Evolutionary conservation across 306 rosid genomes (phyloP), one percentile per base, ranked within the genome.

Genomic region (Casuarina glauca): DNA sequence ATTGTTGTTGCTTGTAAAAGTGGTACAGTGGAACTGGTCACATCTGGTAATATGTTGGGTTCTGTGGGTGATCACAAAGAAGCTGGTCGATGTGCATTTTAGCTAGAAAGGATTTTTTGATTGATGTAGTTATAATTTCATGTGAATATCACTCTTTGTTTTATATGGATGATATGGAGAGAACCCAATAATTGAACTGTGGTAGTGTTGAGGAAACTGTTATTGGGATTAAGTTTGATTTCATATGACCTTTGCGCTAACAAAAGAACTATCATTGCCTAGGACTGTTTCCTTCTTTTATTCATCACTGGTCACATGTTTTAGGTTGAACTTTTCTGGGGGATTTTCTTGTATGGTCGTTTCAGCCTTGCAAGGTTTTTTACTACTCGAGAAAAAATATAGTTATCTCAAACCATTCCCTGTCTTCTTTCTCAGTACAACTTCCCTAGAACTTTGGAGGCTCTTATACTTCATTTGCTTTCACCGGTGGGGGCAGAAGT

Each of bases 371-470:
- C 32, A 35, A n/a, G n/a, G n/a, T 35, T 61, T 11, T 62, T 61
- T 12, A 70, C 58, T 67, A 54, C 32, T 43, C 9, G 43, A 44
- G 69, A 57, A 43, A 9, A 9, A 48, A 48, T 48, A 10, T 3
- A 66, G 45, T 58, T 42, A 58, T 11, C 79, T 52, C 62, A 55
- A 69, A 73, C 69, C 55, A 43, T 80, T 32, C 76, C 57, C 70
- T 54, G 35, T 76, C 57, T 67, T 74, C 67, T 77, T 81, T 84
- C 81, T 63, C 92, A 93, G 97, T 78, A 82, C 69, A 87, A 77
- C 87, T 90, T 96, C 82, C 97, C 96, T 57, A 93, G 96, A 88
- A 96, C 96, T 60, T 86, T 93, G 78, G 99, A 96, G 92, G 96
- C 93, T 87, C 85, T 96, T 75, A 85, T 93, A 61, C 82, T 91